Evolutionary conservation across 208 protist genomes (phyloP).

Genomic region (Leishmania tarentolae): DNA sequence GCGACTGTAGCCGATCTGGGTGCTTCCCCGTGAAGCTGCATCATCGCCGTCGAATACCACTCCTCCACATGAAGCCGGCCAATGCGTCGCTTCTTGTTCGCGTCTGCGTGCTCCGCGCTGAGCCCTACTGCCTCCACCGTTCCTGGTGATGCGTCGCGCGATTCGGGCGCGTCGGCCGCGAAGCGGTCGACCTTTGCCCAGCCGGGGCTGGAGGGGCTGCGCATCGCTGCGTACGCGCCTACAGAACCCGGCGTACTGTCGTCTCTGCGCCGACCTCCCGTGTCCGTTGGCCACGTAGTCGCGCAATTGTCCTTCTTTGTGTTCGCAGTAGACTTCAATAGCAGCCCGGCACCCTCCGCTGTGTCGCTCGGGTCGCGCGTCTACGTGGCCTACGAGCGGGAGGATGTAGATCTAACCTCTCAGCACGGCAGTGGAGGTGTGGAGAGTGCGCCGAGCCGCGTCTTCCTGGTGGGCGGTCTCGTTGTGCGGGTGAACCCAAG

Average conservation of each 20-base stretch:
- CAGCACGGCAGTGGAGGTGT: not conserved
- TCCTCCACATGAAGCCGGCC: not conserved
- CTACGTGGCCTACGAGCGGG: slow-evolving; percentile 54
- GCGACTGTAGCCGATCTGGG: not conserved
- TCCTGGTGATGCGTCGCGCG: slow-evolving; percentile 5
- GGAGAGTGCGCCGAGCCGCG: not conserved
- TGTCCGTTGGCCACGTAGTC: slow-evolving; percentile 75
- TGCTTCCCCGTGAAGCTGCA: not conserved
- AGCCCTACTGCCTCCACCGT: not conserved
- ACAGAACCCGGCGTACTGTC: slow-evolving; percentile 22
- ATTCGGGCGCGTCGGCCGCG: slow-evolving; percentile 1
- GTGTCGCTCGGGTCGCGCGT: slow-evolving; percentile 52
- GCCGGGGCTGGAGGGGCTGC: slow-evolving; percentile 54
- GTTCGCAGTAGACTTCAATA: slow-evolving; percentile 68
- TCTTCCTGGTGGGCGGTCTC: slow-evolving; percentile 66
- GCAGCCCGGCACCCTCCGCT: slow-evolving; percentile 13
- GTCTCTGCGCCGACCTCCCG: slow-evolving; percentile 37
- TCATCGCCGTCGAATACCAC: not conserved
- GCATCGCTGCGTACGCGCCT: slow-evolving; percentile 53
- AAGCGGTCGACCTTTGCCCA: slow-evolving; percentile 36
- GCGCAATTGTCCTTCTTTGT: slow-evolving; percentile 72
- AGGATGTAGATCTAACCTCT: slow-evolving; percentile 11
- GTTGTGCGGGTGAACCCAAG: slow-evolving; percentile 80
- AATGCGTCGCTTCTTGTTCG: slow-evolving; percentile 11
- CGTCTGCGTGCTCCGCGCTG: not conserved